Base-by-base conservation (phyloP, 2,329 filamentous ascomycete genomes). In the Monilinia polystroma region DNA sequence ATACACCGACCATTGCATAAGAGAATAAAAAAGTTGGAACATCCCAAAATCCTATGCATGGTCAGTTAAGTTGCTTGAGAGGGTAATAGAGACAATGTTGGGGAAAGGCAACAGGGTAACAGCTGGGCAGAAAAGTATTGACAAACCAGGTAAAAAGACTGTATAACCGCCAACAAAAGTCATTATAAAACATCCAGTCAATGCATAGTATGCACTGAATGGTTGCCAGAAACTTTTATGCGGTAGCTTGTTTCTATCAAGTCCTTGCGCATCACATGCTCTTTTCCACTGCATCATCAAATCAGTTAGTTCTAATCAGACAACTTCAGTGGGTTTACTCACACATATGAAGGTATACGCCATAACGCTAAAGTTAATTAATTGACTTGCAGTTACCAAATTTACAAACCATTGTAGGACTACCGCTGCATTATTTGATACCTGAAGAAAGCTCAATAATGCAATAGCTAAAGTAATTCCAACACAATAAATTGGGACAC, bases 361-460 rank as follows among this genome's bases (percentile, higher is more conserved):
- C 70, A 83, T 81, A 63, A 79, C 79, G 58, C 80, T 79, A 82
- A 84, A 86, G 14, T 81, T 83, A 64, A 85, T 84, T 69, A 84
- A 78, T 12, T 81, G 82, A 1, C 80, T 81, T 2, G 82, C 80
- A 66, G 82, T 85, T 20, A 82, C 83, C 53, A 89, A 77, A 74
- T 83, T 87, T 68, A 87, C 81, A 69, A 89, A 84, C 86, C 86
- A 89, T 32, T 80, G 81, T 70, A 90, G 77, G 2, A 89, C 87
- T 43, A 84, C 81, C 0, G 84, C 80, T 0, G 85, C 80, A 66
- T 79, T 77, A 71, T 83, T 83, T 14, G 82, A 85, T 38, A 89
- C 81, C 72, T 88, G 85, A 67, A 90, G 75, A 77, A 89, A 90
- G 16, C 83, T 82, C 38, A 90, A 77, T 18, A 89, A 78, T 2